phyloP scores from a whole-genome alignment of 2,329 filamentous ascomycete species.

The Alternaria ethzedia region DNA sequence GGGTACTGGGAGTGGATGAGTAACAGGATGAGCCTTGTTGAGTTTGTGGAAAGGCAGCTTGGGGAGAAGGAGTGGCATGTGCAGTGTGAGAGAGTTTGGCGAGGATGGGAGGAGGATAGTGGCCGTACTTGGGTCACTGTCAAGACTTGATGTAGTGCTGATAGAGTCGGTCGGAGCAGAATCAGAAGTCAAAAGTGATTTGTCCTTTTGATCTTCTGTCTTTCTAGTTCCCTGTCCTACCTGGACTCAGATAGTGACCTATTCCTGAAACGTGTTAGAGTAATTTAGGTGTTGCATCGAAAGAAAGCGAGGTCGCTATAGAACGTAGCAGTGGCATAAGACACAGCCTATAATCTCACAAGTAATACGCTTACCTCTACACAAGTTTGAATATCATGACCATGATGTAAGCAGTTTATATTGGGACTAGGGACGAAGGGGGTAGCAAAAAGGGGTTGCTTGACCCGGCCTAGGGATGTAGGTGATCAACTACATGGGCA shows the following conservation, averaged over 20 bases:
- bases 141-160: neutral
- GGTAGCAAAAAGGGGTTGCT: neutral
- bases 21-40: conserved; percentile 13
- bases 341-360: neutral
- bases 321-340: neutral
- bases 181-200: neutral
- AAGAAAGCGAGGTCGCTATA: neutral
- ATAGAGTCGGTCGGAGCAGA: neutral
- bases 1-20: conserved; percentile 20
- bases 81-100: conserved; percentile 6
- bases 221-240: neutral
- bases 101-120: conserved; percentile 16
- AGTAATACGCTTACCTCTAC: neutral
- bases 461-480: neutral
- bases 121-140: conserved; percentile 3
- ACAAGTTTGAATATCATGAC: neutral
- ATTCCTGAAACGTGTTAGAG: no score
- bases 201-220: neutral
- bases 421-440: neutral
- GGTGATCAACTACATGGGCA: neutral
- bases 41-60: conserved; percentile 6
- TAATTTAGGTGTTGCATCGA: neutral
- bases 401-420: neutral
- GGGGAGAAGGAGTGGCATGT: conserved; percentile 1
- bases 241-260: no score